Conservation (phyloP, 805 yeast species). For the Isabelozyma gotoi region DNA sequence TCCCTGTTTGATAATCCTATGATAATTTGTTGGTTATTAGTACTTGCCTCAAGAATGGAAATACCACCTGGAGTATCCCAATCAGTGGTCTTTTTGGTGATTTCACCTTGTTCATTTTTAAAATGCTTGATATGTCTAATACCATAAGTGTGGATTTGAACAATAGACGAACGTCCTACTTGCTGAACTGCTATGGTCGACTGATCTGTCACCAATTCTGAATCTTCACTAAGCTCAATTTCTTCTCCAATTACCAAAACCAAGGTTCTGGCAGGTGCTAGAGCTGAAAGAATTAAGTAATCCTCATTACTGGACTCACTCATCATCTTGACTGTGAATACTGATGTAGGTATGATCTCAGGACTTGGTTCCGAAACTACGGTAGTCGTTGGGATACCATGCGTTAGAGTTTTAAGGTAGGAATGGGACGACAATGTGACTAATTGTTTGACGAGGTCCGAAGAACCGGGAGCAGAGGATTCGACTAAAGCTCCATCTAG, state of each 20-base stretch:
- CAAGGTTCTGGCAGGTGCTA: constrained; percentile 61
- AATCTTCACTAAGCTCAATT: constrained; percentile 70
- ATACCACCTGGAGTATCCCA: constrained; percentile 88
- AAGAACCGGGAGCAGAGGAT: constrained; percentile 6
- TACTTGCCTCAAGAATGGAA: constrained; percentile 54
- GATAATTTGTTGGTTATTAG: constrained; percentile 67
- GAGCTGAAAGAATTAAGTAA: constrained; percentile 60
- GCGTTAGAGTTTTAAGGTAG: constrained; percentile 45
- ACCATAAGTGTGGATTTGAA: constrained; percentile 74
- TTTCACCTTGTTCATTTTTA: constrained; percentile 9
- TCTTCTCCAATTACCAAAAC: constrained; percentile 78
- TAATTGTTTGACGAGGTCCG: constrained; percentile 19
- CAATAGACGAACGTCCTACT: constrained; percentile 59
- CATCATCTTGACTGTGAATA: constrained; percentile 61
- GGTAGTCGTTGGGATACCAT: constrained; percentile 61
- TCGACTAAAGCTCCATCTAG: constrained; percentile 22
- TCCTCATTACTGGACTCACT: constrained; percentile 51
- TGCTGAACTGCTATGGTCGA: constrained; percentile 70
- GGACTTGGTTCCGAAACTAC: constrained; percentile 80
- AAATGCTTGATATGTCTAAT: constrained; percentile 49
- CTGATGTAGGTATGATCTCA: constrained; percentile 49
- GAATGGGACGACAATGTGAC: constrained; percentile 41
- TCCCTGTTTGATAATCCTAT: constrained; percentile 73
- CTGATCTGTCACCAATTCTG: constrained; percentile 56
- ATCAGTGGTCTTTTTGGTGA: constrained; percentile 43